These are phyloP conservation scores for Hsuehochloa calcarea DNA, from an alignment of 176 grass and related monocot genomes.

Conservation along the genomic window DNA sequence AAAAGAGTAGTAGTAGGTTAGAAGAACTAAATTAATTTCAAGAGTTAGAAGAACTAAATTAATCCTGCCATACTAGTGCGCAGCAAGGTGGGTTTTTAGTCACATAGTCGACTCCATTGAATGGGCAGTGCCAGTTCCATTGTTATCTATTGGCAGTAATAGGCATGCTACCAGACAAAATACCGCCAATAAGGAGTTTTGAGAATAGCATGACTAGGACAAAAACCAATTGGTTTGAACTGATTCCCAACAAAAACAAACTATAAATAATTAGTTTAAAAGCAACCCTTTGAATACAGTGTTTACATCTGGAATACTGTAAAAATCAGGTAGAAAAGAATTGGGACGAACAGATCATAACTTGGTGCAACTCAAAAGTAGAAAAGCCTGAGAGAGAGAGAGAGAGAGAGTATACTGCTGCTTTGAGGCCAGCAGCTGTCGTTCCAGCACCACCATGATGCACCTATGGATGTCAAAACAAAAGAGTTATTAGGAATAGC, in stretches of 20 bases:
- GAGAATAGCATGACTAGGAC: not conserved
- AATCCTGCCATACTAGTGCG: not conserved
- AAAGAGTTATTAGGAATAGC: too few relatives aligned
- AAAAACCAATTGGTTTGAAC: not conserved
- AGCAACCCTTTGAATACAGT: not conserved
- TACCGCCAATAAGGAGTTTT: not conserved
- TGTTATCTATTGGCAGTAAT: not conserved
- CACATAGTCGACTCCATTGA: not conserved
- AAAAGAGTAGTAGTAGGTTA: not conserved
- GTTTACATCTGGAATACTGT: not conserved
- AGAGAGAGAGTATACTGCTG: slow-evolving; percentile 50
- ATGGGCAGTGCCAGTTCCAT: not conserved
- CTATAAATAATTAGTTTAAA: not conserved
- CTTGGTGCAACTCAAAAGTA: not conserved
- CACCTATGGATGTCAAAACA: slow-evolving; percentile 50
- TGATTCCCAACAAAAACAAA: not conserved
- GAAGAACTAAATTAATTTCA: slow-evolving; percentile 21
- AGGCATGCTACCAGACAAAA: not conserved
- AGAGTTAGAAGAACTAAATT: not conserved
- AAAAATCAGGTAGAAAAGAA: not conserved
- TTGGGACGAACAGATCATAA: not conserved
- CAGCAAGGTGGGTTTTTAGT: not conserved
- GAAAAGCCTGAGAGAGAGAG: not conserved
- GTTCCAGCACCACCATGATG: slow-evolving; percentile 99
- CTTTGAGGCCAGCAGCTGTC: slow-evolving; percentile 90